Base-by-base conservation (phyloP, 2,329 filamentous ascomycete species). In the Neophaeococcomyces aloes region DNA sequence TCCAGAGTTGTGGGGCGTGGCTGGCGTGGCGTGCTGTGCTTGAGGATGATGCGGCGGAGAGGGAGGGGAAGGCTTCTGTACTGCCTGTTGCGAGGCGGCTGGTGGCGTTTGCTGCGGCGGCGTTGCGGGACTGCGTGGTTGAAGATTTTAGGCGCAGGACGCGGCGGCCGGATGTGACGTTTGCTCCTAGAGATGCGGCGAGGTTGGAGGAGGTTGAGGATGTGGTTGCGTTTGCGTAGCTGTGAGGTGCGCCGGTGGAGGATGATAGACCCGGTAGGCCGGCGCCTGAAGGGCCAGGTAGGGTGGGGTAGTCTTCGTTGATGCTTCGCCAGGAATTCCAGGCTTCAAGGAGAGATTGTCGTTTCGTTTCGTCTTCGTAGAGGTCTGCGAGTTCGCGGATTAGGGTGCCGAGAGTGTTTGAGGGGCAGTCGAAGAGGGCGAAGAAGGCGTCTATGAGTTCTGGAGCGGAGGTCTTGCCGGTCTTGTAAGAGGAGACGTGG, bases 261-360 rank as follows among this genome's bases (percentile, higher is more conserved):
- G 25, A 30, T 11, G 38, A 23, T 18, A 32, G 23, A 3, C 66
- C 67, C 19, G 80, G 79, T 29, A 79, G 72, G 19, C 29, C 38
- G 63, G 81, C 76, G 39, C 82, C 81, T 43, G 76, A 75, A 1
- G 85, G 74, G 0, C 83, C 82, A 1, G 89, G 88, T 1, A 96
- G 69, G 1, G 84, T 86, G 0, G 89, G 89, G 54, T 95, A 96
- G 60, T 95, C 88, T 63, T 95, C 88, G 53, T 94, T 93, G 65
- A 94, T 91, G 29, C 87, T 87, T 36, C 86, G 85, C 86, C 89
- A 95, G 63, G 94, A 85, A 54, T 86, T 86, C 87, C 89, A 95
- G 1, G 88, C 86, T 56, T 82, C 82, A 19, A 87, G 75, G 2
- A 98, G 67, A 1, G 69, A 72, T 41, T 82, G 79, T 1, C 78